These are phyloP conservation scores for Sclerotinia trifoliorum DNA, from an alignment of 2,329 filamentous ascomycete species.

Conservation along the genomic window DNA sequence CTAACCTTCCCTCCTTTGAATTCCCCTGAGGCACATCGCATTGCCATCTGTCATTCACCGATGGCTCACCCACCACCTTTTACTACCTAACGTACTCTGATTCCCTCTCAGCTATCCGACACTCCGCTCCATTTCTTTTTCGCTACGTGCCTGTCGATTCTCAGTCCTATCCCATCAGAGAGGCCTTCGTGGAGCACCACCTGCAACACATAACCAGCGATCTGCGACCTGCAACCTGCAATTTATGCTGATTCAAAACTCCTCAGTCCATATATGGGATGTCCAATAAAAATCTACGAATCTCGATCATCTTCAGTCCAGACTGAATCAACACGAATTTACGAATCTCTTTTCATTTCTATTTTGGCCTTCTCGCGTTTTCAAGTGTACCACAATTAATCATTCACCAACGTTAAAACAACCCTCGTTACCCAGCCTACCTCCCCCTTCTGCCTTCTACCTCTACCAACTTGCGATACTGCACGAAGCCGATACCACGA, in stretches of 20 bases:
- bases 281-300: slow-evolving; percentile 1
- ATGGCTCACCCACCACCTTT: neutral
- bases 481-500: slow-evolving; percentile 20
- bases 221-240: neutral
- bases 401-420: neutral
- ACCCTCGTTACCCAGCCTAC: neutral
- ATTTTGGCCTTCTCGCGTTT: neutral
- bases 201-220: neutral
- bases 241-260: slow-evolving; percentile 3
- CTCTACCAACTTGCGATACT: slow-evolving; percentile 21
- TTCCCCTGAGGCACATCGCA: neutral
- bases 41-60: slow-evolving; percentile 12
- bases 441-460: neutral
- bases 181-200: neutral
- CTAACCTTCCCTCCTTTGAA: neutral
- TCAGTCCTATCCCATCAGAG: neutral
- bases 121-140: neutral
- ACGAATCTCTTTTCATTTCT: slow-evolving; percentile 18
- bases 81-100: too few relatives aligned
- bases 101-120: neutral
- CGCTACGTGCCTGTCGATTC: neutral
- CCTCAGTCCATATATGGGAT: neutral
- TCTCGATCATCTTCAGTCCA: slow-evolving; percentile 2
- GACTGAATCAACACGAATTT: slow-evolving; percentile 8
- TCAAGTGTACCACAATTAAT: slow-evolving; percentile 6